phyloP scores from a whole-genome alignment of 2,329 filamentous ascomycete species.

The Macrophomina pseudophaseolina region DNA sequence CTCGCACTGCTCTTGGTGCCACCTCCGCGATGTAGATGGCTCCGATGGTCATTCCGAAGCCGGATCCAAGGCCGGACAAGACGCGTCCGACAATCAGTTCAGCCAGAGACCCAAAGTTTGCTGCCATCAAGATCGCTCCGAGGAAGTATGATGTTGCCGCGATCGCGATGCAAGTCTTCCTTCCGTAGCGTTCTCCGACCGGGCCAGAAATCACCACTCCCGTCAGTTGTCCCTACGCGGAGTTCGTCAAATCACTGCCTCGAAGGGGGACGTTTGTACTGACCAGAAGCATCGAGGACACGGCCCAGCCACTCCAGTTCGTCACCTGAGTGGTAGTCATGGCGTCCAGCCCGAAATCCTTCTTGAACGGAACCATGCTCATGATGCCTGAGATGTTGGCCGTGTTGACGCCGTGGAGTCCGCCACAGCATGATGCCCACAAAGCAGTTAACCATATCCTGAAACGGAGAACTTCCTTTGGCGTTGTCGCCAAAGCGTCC shows the following conservation, averaged over 20 bases:
- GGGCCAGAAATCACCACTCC: slow-evolving; percentile 13
- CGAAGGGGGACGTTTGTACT: background rate
- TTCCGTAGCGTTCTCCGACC: background rate
- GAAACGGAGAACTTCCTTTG: background rate
- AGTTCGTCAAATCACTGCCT: background rate
- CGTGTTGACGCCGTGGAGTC: slow-evolving; percentile 11
- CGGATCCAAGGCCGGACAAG: too few species aligned
- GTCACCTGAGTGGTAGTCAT: background rate
- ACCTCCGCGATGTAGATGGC: too few species aligned
- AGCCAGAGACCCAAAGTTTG: background rate
- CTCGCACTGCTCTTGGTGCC: background rate
- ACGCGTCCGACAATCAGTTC: too few species aligned
- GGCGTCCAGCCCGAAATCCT: background rate
- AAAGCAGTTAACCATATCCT: slow-evolving; percentile 7
- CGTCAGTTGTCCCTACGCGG: background rate
- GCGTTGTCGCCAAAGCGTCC: background rate
- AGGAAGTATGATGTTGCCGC: background rate
- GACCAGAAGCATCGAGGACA: slow-evolving; percentile 12
- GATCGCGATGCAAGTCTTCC: background rate
- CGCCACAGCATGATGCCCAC: slow-evolving; percentile 7
- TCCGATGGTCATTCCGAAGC: too few species aligned
- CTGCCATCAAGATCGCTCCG: slow-evolving; percentile 2
- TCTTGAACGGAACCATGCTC: slow-evolving; percentile 3
- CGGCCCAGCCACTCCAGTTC: background rate
- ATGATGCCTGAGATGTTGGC: slow-evolving; percentile 13